A percentile compares a stretch with the other conserved stretches of the same genome.
These are phyloP conservation scores for Millerozyma acaciae DNA, from an alignment of 805 yeast species.

Conservation along the genomic window DNA sequence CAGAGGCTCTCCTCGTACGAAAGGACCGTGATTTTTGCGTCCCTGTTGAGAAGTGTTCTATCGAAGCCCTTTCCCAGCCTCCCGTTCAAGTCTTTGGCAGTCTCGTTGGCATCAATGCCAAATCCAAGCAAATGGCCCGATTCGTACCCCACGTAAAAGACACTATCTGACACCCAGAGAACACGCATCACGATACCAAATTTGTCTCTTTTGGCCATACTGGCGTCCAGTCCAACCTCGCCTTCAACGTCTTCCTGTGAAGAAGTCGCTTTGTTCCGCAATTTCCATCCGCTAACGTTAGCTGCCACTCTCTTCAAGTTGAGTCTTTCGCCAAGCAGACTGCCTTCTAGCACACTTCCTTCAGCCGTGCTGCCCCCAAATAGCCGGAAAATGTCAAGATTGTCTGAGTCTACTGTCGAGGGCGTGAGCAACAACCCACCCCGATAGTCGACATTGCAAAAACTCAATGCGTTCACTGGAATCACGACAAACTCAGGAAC, in stretches of 20 bases:
- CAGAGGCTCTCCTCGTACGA: slow-evolving; percentile 31
- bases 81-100: too few relatives aligned
- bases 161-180: slow-evolving; percentile 26
- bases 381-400: slow-evolving; percentile 57
- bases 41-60: slow-evolving; percentile 21
- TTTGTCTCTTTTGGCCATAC: slow-evolving; percentile 24
- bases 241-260: slow-evolving; percentile 9
- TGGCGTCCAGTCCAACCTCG: slow-evolving; percentile 4
- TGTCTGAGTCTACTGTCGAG: slow-evolving; percentile 58
- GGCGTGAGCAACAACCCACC: slow-evolving; percentile 49
- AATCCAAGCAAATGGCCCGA: slow-evolving; percentile 53
- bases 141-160: slow-evolving; percentile 61
- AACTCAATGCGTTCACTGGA: slow-evolving; percentile 73
- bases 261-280: slow-evolving; percentile 6
- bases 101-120: slow-evolving; percentile 12
- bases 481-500: slow-evolving; percentile 39
- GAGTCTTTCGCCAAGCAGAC: slow-evolving; percentile 8
- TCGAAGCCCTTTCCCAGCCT: background rate
- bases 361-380: slow-evolving; percentile 8
- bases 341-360: background rate
- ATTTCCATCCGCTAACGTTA: slow-evolving; percentile 25
- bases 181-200: slow-evolving; percentile 70
- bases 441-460: slow-evolving; percentile 54
- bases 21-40: slow-evolving; percentile 15
- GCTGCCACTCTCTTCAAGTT: slow-evolving; percentile 29